Percentiles rank a stretch among this genome's conserved stretches.
Evolutionary conservation across 192 early-diverging fungal genomes (phyloP).

Genomic region (Chytriomyces confervae): DNA sequence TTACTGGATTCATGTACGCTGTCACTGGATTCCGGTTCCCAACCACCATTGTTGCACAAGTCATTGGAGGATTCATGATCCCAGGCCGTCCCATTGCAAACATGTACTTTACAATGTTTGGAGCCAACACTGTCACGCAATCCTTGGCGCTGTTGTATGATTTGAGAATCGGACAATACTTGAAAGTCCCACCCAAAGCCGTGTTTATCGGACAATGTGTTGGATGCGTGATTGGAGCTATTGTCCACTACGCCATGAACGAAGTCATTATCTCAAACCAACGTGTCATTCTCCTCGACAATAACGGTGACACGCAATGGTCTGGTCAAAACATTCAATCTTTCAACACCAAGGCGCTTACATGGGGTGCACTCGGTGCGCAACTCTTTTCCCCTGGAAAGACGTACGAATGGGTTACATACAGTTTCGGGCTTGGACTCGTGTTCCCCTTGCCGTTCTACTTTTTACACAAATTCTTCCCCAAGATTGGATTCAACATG

Average conservation of each 20-base stretch:
- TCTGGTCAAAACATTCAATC: slow-evolving; percentile 64
- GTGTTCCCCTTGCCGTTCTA: slow-evolving; percentile 74
- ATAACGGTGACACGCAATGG: slow-evolving; percentile 65
- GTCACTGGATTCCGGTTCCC: slow-evolving; percentile 4
- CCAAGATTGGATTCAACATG: slow-evolving; percentile 71
- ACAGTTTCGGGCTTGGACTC: slow-evolving; percentile 59
- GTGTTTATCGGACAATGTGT: slow-evolving; percentile 77
- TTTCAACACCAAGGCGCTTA: slow-evolving; percentile 76
- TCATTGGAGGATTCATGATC: slow-evolving; percentile 23
- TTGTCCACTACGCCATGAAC: slow-evolving; percentile 30
- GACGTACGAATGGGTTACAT: slow-evolving; percentile 52
- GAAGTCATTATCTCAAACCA: slow-evolving; percentile 11
- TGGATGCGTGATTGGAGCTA: slow-evolving; percentile 63
- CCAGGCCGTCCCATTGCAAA: slow-evolving; percentile 68
- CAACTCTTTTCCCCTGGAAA: slow-evolving; percentile 72
- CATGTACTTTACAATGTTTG: slow-evolving; percentile 74
- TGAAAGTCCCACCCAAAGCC: slow-evolving; percentile 66
- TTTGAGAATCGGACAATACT: slow-evolving; percentile 44
- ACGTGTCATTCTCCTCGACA: slow-evolving; percentile 5
- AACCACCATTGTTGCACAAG: background rate
- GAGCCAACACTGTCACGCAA: slow-evolving; percentile 66
- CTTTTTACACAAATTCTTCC: slow-evolving; percentile 63
- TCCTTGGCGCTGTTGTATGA: slow-evolving; percentile 64
- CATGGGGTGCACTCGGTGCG: slow-evolving; percentile 71
- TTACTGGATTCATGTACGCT: background rate